phyloP scores from a whole-genome alignment of 2,329 filamentous ascomycete species.

The Arthrobotrys conoides region DNA sequence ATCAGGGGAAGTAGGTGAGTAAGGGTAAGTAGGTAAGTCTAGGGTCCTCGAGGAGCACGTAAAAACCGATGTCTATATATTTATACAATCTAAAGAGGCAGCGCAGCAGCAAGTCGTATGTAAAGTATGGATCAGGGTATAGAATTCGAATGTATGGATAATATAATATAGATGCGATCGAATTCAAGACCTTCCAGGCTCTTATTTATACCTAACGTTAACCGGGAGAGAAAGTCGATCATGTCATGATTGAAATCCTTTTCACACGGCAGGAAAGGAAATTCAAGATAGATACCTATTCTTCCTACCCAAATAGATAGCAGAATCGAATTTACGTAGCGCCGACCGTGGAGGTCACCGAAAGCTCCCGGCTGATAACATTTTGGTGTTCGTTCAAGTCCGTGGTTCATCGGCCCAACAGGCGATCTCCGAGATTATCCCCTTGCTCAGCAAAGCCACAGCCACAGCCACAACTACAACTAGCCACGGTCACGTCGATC shows the following conservation, averaged over 20 bases:
- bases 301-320: not conserved
- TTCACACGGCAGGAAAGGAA: constrained; percentile 28
- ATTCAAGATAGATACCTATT: constrained; percentile 18
- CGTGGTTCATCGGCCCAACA: constrained; percentile 51
- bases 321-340: not conserved
- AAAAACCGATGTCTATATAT: not conserved
- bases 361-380: constrained; percentile 25
- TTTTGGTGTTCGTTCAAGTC: constrained; percentile 30
- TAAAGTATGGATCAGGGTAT: too few species aligned
- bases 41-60: not conserved
- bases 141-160: too few species aligned
- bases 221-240: constrained; percentile 12
- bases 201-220: constrained; percentile 34
- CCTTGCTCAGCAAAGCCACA: not conserved
- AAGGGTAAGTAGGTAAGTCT: not conserved
- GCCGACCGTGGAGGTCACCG: constrained; percentile 42
- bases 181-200: constrained; percentile 21
- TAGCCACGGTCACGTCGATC: not conserved
- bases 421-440: constrained; percentile 46
- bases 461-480: too few species aligned
- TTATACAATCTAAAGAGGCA: not conserved
- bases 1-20: too few species aligned
- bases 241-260: constrained; percentile 31
- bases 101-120: not conserved
- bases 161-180: constrained; percentile 1